Conservation (phyloP, 2,329 filamentous ascomycete species). For the Trichophyton verrucosum region DNA sequence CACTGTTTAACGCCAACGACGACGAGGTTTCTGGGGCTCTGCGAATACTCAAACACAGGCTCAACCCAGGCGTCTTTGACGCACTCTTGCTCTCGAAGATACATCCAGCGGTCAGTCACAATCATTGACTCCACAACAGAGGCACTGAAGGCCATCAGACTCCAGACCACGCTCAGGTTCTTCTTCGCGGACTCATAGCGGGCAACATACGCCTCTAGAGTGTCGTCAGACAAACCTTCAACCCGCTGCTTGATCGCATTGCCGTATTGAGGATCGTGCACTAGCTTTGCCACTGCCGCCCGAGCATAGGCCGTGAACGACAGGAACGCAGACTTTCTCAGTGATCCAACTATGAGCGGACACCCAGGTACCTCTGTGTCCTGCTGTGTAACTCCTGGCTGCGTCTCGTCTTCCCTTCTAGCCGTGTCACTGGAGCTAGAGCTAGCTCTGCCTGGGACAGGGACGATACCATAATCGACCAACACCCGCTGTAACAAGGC, state of each 20-base stretch:
- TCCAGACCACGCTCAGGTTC: slow-evolving; percentile 80
- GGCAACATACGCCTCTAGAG: slow-evolving; percentile 58
- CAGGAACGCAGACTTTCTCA: slow-evolving; percentile 66
- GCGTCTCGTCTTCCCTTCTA: not conserved
- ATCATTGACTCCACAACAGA: slow-evolving; percentile 80
- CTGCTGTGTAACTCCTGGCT: not conserved
- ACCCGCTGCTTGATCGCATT: slow-evolving; percentile 54
- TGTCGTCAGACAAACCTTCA: slow-evolving; percentile 56
- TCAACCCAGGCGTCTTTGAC: slow-evolving; percentile 79
- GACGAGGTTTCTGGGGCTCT: slow-evolving; percentile 82
- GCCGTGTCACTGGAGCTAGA: not conserved
- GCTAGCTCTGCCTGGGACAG: slow-evolving; percentile 34
- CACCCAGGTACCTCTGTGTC: slow-evolving; percentile 40
- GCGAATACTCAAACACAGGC: slow-evolving; percentile 73
- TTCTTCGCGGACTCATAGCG: slow-evolving; percentile 56
- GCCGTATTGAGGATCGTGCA: slow-evolving; percentile 47
- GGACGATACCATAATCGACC: slow-evolving; percentile 67
- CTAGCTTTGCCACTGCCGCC: slow-evolving; percentile 66
- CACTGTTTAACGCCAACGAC: slow-evolving; percentile 76
- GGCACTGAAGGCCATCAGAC: slow-evolving; percentile 89
- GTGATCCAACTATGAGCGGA: slow-evolving; percentile 73
- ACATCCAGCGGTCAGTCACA: slow-evolving; percentile 81
- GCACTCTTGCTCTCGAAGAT: slow-evolving; percentile 64
- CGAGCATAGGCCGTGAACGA: slow-evolving; percentile 66
- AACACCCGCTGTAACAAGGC: slow-evolving; percentile 87